A percentile compares a stretch with the other conserved stretches of the same genome.
These are phyloP conservation scores for Didymella exigua DNA, from an alignment of 2,329 filamentous ascomycete genomes.

Conservation along the genomic window DNA sequence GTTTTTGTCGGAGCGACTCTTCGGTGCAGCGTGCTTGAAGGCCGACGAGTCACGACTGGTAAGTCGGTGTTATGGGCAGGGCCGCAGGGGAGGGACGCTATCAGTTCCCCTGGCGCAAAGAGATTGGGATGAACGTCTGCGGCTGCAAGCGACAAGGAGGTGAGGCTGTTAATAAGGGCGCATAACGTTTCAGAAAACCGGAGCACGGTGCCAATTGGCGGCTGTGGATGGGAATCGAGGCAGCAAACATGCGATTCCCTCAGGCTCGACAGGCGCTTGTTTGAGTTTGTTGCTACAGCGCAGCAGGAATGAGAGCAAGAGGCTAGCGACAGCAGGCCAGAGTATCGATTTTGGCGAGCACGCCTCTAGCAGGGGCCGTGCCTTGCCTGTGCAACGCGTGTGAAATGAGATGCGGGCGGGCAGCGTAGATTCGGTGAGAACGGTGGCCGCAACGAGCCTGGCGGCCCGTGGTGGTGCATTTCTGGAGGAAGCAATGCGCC, in stretches of 20 bases:
- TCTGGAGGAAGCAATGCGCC: background rate
- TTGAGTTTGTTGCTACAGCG: slow-evolving; percentile 1
- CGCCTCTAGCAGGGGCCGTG: slow-evolving; percentile 17
- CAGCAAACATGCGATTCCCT: background rate
- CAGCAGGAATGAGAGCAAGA: slow-evolving; percentile 19
- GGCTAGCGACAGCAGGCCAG: slow-evolving; percentile 8
- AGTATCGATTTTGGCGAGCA: slow-evolving; percentile 15
- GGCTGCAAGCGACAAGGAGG: slow-evolving; percentile 7
- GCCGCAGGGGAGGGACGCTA: slow-evolving; percentile 9
- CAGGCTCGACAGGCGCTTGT: slow-evolving; percentile 3
- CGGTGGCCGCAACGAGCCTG: slow-evolving; percentile 2
- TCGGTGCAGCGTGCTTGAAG: slow-evolving; percentile 2
- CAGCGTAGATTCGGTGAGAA: slow-evolving; percentile 3
- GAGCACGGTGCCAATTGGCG: slow-evolving; percentile 1
- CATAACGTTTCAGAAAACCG: slow-evolving; percentile 17
- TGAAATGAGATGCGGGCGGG: slow-evolving; percentile 22
- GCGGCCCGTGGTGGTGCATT: background rate
- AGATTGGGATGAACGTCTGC: slow-evolving; percentile 12
- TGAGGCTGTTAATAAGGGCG: slow-evolving; percentile 14
- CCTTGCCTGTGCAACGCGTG: slow-evolving; percentile 22
- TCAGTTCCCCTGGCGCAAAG: slow-evolving; percentile 10
- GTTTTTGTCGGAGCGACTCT: background rate
- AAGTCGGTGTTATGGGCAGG: slow-evolving; percentile 6
- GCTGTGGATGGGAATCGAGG: background rate
- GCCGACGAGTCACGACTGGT: too few species aligned